These are phyloP conservation scores for Polymyxa betae DNA, from an alignment of 208 protist species.

Conservation along the genomic window DNA sequence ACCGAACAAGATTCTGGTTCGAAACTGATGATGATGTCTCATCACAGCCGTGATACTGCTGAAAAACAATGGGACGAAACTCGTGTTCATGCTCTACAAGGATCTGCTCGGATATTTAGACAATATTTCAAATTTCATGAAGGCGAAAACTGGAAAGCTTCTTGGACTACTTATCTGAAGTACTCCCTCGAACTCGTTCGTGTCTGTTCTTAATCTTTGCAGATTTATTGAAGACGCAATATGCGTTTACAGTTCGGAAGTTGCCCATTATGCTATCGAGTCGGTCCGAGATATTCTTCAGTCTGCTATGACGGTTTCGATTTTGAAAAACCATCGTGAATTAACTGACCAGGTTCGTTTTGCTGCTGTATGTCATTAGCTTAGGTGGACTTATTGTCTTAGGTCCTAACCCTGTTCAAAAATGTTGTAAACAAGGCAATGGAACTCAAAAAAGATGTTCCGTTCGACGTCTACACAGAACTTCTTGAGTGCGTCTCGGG, in stretches of 20 bases:
- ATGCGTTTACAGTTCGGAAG: slow-evolving; percentile 10
- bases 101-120: not conserved
- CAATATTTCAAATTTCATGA: slow-evolving; percentile 40
- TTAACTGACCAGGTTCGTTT: not conserved
- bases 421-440: not conserved
- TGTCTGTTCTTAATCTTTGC: not conserved
- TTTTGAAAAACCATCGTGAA: not conserved
- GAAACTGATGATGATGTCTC: slow-evolving; percentile 7
- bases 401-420: not conserved
- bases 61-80: slow-evolving; percentile 53
- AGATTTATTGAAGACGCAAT: slow-evolving; percentile 16
- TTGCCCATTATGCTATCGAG: slow-evolving; percentile 24
- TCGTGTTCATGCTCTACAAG: slow-evolving; percentile 28
- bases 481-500: not conserved
- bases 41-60: slow-evolving; percentile 36
- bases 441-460: not conserved
- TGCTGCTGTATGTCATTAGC: not conserved
- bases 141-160: not conserved
- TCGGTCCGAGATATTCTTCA: not conserved
- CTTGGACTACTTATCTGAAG: slow-evolving; percentile 37
- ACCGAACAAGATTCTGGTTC: not conserved
- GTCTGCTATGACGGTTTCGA: not conserved
- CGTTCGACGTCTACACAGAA: slow-evolving; percentile 41
- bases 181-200: not conserved
- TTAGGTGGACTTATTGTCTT: not conserved